Evolutionary conservation across 2,329 filamentous ascomycete genomes (phyloP), one percentile per base, ranked within the genome.

Genomic region (Colletotrichum noveboracense): DNA sequence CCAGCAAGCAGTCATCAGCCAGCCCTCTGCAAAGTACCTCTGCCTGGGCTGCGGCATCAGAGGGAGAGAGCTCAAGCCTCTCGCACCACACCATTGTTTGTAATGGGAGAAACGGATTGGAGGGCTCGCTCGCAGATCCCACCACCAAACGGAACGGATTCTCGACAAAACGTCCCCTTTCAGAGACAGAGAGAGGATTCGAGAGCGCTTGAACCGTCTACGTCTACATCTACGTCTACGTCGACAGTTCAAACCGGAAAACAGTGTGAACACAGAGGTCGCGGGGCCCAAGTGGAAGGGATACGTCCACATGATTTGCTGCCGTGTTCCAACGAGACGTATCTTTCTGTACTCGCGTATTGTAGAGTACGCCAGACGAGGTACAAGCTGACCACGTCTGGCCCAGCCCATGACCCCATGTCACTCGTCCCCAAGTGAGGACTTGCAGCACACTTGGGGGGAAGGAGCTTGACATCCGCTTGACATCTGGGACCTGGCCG

Each of bases 261-360:
- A 24, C 43, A 52, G 43, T 71, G 18, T 30, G 68, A 24, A 60
- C 32, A 32, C 58, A 73, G 65, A 38, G 56, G 28, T 55, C 70
- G 65, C 70, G 70, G 55, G 70, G 65, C 70, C 70, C 61, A 60
- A 71, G 66, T 60, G 48, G 60, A 43, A 72, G 30, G 9, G 9
- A 48, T 48, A 48, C 64, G 60, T 65, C 74, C 74, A 65, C 74
- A 74, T 76, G 74, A 76, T 76, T 65, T 70, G 74, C 58, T 76
- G 48, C 38, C 28, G 56, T 58, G 30, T 62, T 55, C 65, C 61
- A 64, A 70, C 26, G 24, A 32, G 52, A 66, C 52, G 68, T 70
- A 66, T 43, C 61, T 34, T 52, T 52, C 43, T 70, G 56, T 68
- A 68, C 52, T 58, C 66, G 43, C n/a, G 48, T 32, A 66, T 55